phyloP scores from a whole-genome alignment of 1,139 yeast genomes.

The Debaryomyces fabryi region DNA sequence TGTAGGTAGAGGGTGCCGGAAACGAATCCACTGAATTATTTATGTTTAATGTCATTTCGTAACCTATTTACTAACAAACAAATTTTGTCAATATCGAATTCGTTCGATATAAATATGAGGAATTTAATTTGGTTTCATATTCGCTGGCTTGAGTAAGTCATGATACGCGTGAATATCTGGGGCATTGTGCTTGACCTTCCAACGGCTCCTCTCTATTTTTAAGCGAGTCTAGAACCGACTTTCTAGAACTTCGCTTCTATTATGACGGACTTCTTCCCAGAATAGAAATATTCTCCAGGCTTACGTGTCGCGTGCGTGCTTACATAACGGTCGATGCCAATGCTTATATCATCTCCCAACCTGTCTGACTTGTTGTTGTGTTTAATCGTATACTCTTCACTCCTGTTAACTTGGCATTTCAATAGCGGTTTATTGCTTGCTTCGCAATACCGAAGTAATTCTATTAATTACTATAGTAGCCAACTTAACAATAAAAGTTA shows the following conservation, averaged over 20 bases:
- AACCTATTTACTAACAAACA: not conserved
- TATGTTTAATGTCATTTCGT: conserved; percentile 4
- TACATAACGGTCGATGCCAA: not conserved
- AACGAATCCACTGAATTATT: conserved; percentile 6
- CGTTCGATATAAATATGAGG: conserved; percentile 1
- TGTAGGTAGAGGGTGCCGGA: conserved; percentile 1
- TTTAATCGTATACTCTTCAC: not conserved
- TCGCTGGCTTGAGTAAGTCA: not conserved
- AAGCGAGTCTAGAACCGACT: conserved; percentile 8
- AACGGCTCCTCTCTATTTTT: conserved; percentile 5
- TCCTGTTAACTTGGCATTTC: not conserved
- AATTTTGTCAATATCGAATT: not conserved
- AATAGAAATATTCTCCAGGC: not conserved
- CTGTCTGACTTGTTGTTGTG: not conserved
- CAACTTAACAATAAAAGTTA: not conserved
- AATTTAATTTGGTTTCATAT: not conserved
- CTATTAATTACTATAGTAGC: not conserved
- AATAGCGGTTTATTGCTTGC: not conserved
- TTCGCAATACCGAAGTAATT: not conserved
- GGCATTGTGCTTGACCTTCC: conserved; percentile 1
- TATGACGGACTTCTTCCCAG: not conserved
- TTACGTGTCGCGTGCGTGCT: not conserved
- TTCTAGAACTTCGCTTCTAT: conserved; percentile 1
- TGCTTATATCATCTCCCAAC: not conserved
- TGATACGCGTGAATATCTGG: conserved; percentile 8